phyloP scores from a whole-genome alignment of 345 rosid genomes.

The Eutrema heterophyllum region DNA sequence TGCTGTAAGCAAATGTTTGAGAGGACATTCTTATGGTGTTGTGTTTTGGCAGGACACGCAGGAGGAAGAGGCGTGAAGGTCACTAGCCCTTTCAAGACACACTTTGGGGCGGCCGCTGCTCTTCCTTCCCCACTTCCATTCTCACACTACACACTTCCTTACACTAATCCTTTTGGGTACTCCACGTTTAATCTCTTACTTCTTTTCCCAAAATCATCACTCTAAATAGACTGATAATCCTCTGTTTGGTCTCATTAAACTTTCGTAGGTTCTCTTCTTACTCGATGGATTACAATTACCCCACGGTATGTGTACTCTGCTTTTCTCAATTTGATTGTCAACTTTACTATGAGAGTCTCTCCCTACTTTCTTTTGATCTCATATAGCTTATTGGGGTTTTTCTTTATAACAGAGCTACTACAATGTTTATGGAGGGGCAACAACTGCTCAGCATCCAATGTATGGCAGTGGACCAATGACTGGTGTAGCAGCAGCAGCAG shows the following conservation, averaged over 20 bases:
- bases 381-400: not conserved
- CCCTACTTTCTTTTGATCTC: not conserved
- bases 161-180: slow-evolving; percentile 68
- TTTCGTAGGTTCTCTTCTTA: slow-evolving; percentile 75
- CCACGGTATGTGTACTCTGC: slow-evolving; percentile 55
- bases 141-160: slow-evolving; percentile 87
- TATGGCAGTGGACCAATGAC: slow-evolving; percentile 67
- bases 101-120: slow-evolving; percentile 59
- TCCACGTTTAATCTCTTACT: not conserved
- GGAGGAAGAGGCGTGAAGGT: slow-evolving; percentile 67
- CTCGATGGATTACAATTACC: slow-evolving; percentile 86
- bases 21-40: slow-evolving; percentile 5
- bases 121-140: slow-evolving; percentile 76
- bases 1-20: not conserved
- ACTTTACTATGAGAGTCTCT: not conserved
- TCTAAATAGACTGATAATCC: not conserved
- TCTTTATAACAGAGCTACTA: slow-evolving; percentile 63
- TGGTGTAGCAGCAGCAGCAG: slow-evolving; percentile 53
- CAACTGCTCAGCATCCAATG: slow-evolving; percentile 67
- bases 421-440: slow-evolving; percentile 71
- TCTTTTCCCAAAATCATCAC: not conserved
- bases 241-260: slow-evolving; percentile 6
- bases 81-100: slow-evolving; percentile 70
- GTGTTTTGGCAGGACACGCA: slow-evolving; percentile 35
- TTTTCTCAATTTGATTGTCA: not conserved